Evolutionary conservation across 345 rosid genomes (phyloP), one percentile per base, ranked within the genome.

Genomic region (Euphorbia peplus): DNA sequence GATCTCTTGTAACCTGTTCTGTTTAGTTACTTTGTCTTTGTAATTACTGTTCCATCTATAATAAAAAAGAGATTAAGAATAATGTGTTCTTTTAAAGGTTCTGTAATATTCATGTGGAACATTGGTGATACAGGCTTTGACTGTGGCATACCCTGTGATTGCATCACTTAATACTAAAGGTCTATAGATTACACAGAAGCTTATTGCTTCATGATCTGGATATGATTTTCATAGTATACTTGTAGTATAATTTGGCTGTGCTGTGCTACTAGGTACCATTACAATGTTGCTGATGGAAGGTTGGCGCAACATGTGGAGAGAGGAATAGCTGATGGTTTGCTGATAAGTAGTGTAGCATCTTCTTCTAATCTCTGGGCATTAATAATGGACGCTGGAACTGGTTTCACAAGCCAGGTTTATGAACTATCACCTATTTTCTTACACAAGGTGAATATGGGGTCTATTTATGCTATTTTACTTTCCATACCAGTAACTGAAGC

Each of bases 311-410:
- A 76, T 56, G 80, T 76, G 55, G 80, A 76, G 52, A 61, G 73
- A 56, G 80, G 80, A 67, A 63, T 71, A 67, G 76, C 75, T 24
- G 76, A 76, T 26, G 80, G 80, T 48, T 48, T 76, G 63, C 73
- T 67, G 37, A 76, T 76, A 76, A 76, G 76, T 22, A 71, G 69
- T 56, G 80, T 76, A 52, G 64, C 80, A 37, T 71, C 80, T n/a
- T 76, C 66, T 63, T 71, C 80, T 41, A 76, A 76, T 63, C 73
- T 76, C 35, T 76, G 80, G 80, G 80, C 80, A 24, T 51, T 76
- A 28, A 76, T 76, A 26, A 76, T 76, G 80, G 80, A 76, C 48
- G 80, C 80, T 35, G 80, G 76, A 67, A 76, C 80, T 67, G 67
- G 67, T 62, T 71, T 70, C 37, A 66, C 80, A 55, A 47, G 32